Evolutionary conservation across 495 filamentous ascomycete genomes (phyloP), one percentile per base, ranked within the genome.

Genomic region (Penicillium canescens): DNA sequence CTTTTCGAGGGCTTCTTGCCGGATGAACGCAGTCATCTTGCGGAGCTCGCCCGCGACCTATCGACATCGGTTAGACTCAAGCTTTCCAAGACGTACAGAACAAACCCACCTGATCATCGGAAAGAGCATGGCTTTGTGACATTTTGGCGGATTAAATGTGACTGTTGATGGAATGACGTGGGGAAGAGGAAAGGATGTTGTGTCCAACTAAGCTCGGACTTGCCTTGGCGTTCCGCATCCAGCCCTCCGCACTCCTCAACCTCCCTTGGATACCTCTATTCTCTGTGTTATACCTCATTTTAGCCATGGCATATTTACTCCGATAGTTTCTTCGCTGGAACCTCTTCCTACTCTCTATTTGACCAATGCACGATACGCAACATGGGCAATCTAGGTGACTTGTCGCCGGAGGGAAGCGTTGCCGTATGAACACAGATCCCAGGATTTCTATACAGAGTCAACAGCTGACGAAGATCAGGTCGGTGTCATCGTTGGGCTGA

Each of bases 1-100:
- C 77, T 99, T 99, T 70, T 99, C 95, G 35, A 86, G 77, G 21
- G 95, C 95, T 82, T 99, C 95, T 78, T 97, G 92, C 69, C 88
- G 88, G 85, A 99, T 99, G 88, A 99, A 99, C 70, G 92, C 91
- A 41, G 95, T 98, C 95, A 99, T 99, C 82, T 99, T 99, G 79
- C 87, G 90, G 70, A 99, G 90, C 82, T 99, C 95, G 71, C 84
- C 82, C 67, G 86, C 82, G 75, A 99, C 93, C 92, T 97, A 60
- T 48, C 50, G 57, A 50, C 38, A 55, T 57, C 40, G 62, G 60
- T 59, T 48, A 31, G 28, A 43, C 54, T 45, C 35, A 38, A 41
- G 50, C 23, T 23, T 33, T 34, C 24, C 6, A 6, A 8, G 4
- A 11, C 8, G 5, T n/a, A 52, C 16, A 34, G 21, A 36, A 14